Evolutionary conservation across 2,329 filamentous ascomycete species (phyloP).

Genomic region (Dissoconium aciculare): DNA sequence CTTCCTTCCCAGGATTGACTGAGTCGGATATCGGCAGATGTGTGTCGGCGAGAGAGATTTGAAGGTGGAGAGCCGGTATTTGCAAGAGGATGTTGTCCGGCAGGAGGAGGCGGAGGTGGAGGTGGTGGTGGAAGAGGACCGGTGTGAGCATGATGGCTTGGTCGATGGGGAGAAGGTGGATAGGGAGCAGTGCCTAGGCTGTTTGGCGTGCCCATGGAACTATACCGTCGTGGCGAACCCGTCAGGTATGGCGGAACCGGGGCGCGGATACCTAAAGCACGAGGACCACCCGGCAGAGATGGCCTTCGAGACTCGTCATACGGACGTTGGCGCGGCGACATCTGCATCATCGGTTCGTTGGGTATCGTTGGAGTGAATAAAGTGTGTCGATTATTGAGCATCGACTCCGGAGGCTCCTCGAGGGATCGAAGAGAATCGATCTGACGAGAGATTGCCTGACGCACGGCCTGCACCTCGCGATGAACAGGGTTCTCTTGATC

Average conservation of each 20-base stretch:
- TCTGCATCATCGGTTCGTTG: slow-evolving; percentile 34
- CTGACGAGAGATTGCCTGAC: slow-evolving; percentile 48
- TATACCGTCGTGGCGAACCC: slow-evolving; percentile 65
- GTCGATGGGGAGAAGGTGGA: slow-evolving; percentile 60
- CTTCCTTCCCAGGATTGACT: slow-evolving; percentile 49
- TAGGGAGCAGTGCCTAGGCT: slow-evolving; percentile 45
- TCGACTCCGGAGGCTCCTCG: slow-evolving; percentile 49
- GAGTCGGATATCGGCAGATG: slow-evolving; percentile 81
- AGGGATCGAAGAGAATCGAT: slow-evolving; percentile 42
- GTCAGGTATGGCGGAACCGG: slow-evolving; percentile 63
- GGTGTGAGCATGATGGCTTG: too few relatives aligned
- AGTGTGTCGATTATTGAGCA: slow-evolving; percentile 24
- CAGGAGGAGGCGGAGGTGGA: slow-evolving; percentile 45
- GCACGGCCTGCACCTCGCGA: slow-evolving; percentile 52
- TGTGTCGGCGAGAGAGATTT: slow-evolving; percentile 71
- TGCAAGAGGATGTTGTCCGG: slow-evolving; percentile 48
- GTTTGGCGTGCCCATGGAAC: slow-evolving; percentile 56
- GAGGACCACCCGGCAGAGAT: slow-evolving; percentile 48
- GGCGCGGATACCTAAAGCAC: slow-evolving; percentile 56
- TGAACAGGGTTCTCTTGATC: slow-evolving; percentile 62
- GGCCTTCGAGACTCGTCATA: slow-evolving; percentile 68
- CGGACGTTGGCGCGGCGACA: slow-evolving; percentile 75
- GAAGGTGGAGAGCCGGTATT: slow-evolving; percentile 42
- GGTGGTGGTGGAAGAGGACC: slow-evolving; percentile 37
- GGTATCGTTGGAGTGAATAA: slow-evolving; percentile 25